phyloP scores from a whole-genome alignment of 2,329 filamentous ascomycete species.

The Chaetomiaceae sp. region DNA sequence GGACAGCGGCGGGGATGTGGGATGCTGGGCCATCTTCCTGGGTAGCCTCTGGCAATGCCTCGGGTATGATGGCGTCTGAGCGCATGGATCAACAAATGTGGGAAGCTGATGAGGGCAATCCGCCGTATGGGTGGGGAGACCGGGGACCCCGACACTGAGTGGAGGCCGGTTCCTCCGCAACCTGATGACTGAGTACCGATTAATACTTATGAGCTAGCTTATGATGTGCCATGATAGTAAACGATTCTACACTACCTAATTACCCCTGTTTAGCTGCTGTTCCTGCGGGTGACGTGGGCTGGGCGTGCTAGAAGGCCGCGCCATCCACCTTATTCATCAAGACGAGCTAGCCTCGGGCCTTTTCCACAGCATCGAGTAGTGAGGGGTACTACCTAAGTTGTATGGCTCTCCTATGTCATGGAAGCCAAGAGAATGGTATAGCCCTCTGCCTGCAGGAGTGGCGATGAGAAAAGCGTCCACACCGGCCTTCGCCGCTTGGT shows the following conservation, averaged over 20 bases:
- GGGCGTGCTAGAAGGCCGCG: no score
- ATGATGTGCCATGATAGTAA: background rate
- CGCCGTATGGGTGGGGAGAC: background rate
- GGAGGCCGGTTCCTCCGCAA: no score
- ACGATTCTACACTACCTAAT: background rate
- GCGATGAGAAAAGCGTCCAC: conserved; percentile 23
- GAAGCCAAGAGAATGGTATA: conserved; percentile 28
- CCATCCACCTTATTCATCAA: background rate
- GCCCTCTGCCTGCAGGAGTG: conserved; percentile 20
- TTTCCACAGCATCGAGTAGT: conserved; percentile 24
- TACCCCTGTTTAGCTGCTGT: no score
- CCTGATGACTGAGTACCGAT: background rate
- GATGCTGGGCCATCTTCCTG: background rate
- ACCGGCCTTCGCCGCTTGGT: conserved; percentile 17
- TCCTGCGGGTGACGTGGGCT: no score
- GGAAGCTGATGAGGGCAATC: background rate
- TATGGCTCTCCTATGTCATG: conserved; percentile 9
- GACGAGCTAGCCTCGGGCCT: background rate
- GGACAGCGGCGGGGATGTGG: background rate
- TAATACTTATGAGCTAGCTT: background rate
- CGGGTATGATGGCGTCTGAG: background rate
- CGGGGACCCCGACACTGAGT: no score
- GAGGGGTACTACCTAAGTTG: background rate
- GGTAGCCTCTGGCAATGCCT: background rate
- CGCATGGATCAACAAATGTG: background rate